Evolutionary conservation across 2,329 filamentous ascomycete species (phyloP).

Genomic region (Capronia americana): DNA sequence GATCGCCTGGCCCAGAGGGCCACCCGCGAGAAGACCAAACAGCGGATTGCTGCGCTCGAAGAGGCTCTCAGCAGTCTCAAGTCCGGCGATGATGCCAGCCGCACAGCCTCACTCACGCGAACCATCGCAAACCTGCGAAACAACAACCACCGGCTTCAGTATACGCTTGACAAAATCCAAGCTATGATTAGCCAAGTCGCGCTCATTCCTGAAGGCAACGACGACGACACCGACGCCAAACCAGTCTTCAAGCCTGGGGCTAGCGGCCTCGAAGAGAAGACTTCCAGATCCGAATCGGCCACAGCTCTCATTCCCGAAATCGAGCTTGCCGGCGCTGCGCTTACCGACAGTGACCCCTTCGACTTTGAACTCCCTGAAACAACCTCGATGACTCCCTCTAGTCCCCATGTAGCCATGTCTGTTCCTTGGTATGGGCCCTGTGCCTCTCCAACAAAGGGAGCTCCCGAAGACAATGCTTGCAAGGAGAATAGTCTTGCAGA

Average conservation of each 20-base stretch:
- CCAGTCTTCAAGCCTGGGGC: not conserved
- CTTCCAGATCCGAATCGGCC: not conserved
- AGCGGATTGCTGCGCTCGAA: slow-evolving; percentile 33
- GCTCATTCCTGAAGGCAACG: slow-evolving; percentile 15
- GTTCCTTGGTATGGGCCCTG: too few species aligned
- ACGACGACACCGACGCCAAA: not conserved
- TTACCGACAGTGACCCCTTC: not conserved
- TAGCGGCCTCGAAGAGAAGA: not conserved
- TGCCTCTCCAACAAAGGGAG: too few species aligned
- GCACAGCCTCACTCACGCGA: slow-evolving; percentile 23
- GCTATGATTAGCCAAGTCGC: slow-evolving; percentile 23
- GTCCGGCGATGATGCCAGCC: slow-evolving; percentile 23
- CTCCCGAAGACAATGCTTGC: not conserved
- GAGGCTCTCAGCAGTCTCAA: slow-evolving; percentile 28
- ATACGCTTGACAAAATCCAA: slow-evolving; percentile 28
- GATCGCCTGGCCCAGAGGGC: slow-evolving; percentile 38
- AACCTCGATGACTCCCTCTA: not conserved
- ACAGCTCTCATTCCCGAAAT: not conserved
- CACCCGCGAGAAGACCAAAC: slow-evolving; percentile 37
- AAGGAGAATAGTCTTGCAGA: not conserved
- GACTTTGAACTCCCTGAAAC: not conserved
- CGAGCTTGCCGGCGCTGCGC: not conserved
- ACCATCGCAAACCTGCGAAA: slow-evolving; percentile 26
- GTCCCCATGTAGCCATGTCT: not conserved
- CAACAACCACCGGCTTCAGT: slow-evolving; percentile 26